Percentiles rank a stretch among this genome's conserved stretches.
These are phyloP conservation scores for Mycena alexandri DNA, from an alignment of 768 basidiomycete species.

Conservation along the genomic window DNA sequence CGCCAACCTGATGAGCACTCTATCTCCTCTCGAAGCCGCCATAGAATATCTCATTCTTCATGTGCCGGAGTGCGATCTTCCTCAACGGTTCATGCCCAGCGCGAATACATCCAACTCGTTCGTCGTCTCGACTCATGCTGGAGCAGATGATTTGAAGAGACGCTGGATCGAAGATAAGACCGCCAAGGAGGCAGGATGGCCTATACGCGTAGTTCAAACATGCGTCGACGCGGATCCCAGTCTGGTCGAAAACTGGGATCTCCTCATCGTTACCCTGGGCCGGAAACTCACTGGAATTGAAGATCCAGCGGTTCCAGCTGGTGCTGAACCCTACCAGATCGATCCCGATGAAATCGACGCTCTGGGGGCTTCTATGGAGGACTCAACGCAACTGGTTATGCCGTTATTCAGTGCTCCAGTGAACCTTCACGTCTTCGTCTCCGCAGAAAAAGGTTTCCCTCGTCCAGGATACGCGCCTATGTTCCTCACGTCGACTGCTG, in stretches of 20 bases:
- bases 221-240: slow-evolving; percentile 53
- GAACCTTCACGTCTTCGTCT: slow-evolving; percentile 74
- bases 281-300: slow-evolving; percentile 63
- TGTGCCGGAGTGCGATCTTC: slow-evolving; percentile 90
- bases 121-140: slow-evolving; percentile 73
- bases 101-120: slow-evolving; percentile 79
- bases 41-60: slow-evolving; percentile 89
- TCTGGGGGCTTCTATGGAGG: slow-evolving; percentile 65
- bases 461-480: slow-evolving; percentile 70
- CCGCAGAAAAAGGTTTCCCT: slow-evolving; percentile 57
- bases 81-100: slow-evolving; percentile 73
- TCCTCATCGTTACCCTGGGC: slow-evolving; percentile 69
- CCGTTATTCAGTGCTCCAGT: slow-evolving; percentile 76
- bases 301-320: slow-evolving; percentile 38
- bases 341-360: slow-evolving; percentile 63
- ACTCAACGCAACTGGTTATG: slow-evolving; percentile 64
- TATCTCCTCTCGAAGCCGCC: slow-evolving; percentile 79
- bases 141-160: slow-evolving; percentile 71
- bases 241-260: slow-evolving; percentile 62
- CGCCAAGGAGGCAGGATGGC: slow-evolving; percentile 88
- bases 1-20: slow-evolving; percentile 68
- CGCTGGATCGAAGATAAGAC: slow-evolving; percentile 88
- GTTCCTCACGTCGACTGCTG: slow-evolving; percentile 76
- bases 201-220: slow-evolving; percentile 74
- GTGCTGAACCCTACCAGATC: slow-evolving; percentile 48